Evolutionary conservation across 148 eudicot species (phyloP), one percentile per base, ranked within the genome.

Genomic region (Suaeda aralocaspica): DNA sequence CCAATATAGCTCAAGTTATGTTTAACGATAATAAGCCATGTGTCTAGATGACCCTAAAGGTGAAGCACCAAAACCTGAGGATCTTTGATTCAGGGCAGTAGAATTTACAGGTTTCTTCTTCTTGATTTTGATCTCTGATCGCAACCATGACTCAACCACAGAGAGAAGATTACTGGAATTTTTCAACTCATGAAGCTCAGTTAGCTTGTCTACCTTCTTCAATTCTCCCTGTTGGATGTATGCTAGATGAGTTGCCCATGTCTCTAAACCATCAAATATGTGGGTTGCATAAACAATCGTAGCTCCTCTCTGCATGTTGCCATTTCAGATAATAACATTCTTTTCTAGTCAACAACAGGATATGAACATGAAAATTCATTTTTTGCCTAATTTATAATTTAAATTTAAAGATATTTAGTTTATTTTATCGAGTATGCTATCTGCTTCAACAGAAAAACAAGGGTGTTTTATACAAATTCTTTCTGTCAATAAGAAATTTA

Each of bases 231-330:
- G 90, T 72, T 91, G 99, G 73, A 94, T 89, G 80, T 94, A 94
- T 18, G 90, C 99, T 57, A 94, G 82, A 83, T 94, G 88, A 21
- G 97, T 91, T 19, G 99, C 97, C 96, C 98, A 93, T 30, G 89
- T 83, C 84, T 93, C 98, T 70, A 93, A 70, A 46, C 99, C 99
- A 74, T 94, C 99, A 74, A 94, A 93, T 24, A 94, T 94, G 74
- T 91, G 99, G 46, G 99, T 94, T 41, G 99, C 92, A 77, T 94
- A 94, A 24, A 94, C 96, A 70, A 94, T 82, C 36, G 96, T 94
- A 36, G 99, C 90, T 85, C 97, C 92, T 83, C 99, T 89, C 99
- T 94, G 83, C 25, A 72, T 68, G 61, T 29, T 21, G 29, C 13
- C 55, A 42, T 65, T 18, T 14, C 59, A 19, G 49, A 34, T 7